Percentiles rank a stretch among this genome's conserved stretches.
Evolutionary conservation across 1,284 basidiomycete species (phyloP).

Genomic region (Sutorius eximius): DNA sequence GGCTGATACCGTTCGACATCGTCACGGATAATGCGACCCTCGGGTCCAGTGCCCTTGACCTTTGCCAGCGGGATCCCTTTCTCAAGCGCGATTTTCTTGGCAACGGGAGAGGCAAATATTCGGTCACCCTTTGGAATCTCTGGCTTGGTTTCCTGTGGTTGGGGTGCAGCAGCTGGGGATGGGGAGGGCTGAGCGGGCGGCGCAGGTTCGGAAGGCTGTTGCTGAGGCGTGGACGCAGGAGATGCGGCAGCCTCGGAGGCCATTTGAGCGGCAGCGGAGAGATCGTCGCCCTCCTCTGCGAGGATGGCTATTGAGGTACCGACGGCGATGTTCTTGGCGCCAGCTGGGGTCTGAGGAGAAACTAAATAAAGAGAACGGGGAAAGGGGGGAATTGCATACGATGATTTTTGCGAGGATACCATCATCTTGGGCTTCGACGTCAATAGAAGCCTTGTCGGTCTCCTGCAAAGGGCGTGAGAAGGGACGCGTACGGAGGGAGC

Average conservation of each 20-base stretch:
- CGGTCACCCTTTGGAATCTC: conserved; percentile 70
- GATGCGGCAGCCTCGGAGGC: conserved; percentile 62
- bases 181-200: conserved; percentile 41
- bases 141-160: conserved; percentile 45
- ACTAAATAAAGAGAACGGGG: background rate
- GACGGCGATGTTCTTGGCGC: conserved; percentile 84
- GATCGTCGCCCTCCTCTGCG: conserved; percentile 92
- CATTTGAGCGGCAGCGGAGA: conserved; percentile 78
- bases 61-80: conserved; percentile 89
- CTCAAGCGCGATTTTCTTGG: conserved; percentile 96
- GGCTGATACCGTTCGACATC: conserved; percentile 91
- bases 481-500: background rate
- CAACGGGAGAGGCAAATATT: conserved; percentile 93
- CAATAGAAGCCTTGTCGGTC: conserved; percentile 99
- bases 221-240: conserved; percentile 34
- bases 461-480: conserved; percentile 55
- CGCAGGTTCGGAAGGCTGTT: conserved; percentile 38
- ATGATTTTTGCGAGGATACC: conserved; percentile 93
- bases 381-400: conserved; percentile 39
- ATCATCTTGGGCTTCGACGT: conserved; percentile 98
- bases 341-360: conserved; percentile 64
- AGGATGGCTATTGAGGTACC: conserved; percentile 88
- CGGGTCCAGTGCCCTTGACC: conserved; percentile 93
- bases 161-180: conserved; percentile 41
- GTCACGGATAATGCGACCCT: conserved; percentile 90